Conservation (phyloP, 1,139 yeast genomes). For the Diutina scorzettiae region DNA sequence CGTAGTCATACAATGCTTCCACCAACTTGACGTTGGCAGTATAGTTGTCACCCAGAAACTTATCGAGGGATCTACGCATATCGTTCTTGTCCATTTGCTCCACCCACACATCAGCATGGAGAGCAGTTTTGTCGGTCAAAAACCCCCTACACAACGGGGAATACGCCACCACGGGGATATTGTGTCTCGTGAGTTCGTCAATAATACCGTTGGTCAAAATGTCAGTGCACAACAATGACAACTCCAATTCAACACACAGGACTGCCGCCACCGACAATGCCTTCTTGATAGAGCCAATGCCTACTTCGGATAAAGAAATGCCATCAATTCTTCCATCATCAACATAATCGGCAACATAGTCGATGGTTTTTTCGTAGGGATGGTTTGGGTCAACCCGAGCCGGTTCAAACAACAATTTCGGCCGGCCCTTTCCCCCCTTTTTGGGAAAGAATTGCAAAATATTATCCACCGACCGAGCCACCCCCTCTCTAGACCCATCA, state of each 20-base stretch:
- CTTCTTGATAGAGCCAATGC: conserved; percentile 42
- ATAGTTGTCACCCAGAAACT: conserved; percentile 47
- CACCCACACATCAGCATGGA: conserved; percentile 20
- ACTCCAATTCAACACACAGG: conserved; percentile 63
- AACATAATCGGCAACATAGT: conserved; percentile 38
- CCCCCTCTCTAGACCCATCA: conserved; percentile 34
- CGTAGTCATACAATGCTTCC: conserved; percentile 32
- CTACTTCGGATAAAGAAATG: conserved; percentile 61
- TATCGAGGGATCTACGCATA: conserved; percentile 38
- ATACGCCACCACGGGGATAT: conserved; percentile 64
- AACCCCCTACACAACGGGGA: conserved; percentile 78
- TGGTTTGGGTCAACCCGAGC: conserved; percentile 51
- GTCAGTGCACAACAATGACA: conserved; percentile 55
- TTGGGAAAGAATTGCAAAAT: conserved; percentile 33
- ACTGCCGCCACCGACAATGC: conserved; percentile 42
- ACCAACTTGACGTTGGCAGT: conserved; percentile 38
- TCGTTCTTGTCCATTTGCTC: conserved; percentile 33
- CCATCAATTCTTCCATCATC: conserved; percentile 50
- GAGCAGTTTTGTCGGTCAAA: conserved; percentile 48
- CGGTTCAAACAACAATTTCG: conserved; percentile 47
- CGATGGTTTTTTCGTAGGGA: conserved; percentile 38
- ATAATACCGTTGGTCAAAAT: conserved; percentile 50
- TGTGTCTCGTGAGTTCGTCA: conserved; percentile 30
- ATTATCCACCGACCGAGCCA: conserved; percentile 39
- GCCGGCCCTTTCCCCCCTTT: conserved; percentile 18